Evolutionary conservation across 2,329 filamentous ascomycete species (phyloP).

Genomic region (Colletotrichum sp.): DNA sequence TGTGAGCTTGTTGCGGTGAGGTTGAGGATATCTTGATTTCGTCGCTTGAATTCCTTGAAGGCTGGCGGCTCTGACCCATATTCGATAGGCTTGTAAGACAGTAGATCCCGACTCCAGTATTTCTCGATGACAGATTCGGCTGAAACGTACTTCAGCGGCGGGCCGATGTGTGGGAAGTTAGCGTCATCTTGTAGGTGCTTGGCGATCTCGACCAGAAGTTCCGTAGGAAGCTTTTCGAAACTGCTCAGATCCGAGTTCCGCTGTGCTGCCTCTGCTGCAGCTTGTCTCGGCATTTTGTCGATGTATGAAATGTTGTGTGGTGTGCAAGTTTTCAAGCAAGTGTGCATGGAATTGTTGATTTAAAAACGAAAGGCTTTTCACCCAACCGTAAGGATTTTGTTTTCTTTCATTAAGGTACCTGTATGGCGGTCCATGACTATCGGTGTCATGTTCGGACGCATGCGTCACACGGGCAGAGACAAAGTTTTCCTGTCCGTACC

Average conservation of each 20-base stretch:
- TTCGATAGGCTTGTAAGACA: not conserved
- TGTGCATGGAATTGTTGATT: not conserved
- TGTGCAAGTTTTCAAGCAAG: not conserved
- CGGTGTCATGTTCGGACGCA: not conserved
- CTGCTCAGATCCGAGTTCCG: not conserved
- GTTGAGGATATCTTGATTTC: not conserved
- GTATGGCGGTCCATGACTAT: accelerated
- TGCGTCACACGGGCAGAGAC: not conserved
- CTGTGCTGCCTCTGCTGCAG: not conserved
- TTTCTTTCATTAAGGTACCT: not conserved
- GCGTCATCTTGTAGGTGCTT: not conserved
- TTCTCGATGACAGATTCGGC: not conserved
- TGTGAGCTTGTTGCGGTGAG: not conserved
- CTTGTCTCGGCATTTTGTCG: not conserved
- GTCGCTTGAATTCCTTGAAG: not conserved
- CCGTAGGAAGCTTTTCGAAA: not conserved
- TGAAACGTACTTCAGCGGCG: not conserved
- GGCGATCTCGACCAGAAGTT: not conserved
- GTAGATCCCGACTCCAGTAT: not conserved
- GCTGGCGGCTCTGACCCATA: not conserved
- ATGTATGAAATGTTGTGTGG: not conserved
- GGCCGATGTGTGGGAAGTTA: not conserved
- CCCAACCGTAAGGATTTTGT: not conserved
- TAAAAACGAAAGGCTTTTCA: accelerated
- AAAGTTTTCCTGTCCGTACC: not conserved